phyloP scores from a whole-genome alignment of 768 basidiomycete genomes.

The Hericium coralloides region DNA sequence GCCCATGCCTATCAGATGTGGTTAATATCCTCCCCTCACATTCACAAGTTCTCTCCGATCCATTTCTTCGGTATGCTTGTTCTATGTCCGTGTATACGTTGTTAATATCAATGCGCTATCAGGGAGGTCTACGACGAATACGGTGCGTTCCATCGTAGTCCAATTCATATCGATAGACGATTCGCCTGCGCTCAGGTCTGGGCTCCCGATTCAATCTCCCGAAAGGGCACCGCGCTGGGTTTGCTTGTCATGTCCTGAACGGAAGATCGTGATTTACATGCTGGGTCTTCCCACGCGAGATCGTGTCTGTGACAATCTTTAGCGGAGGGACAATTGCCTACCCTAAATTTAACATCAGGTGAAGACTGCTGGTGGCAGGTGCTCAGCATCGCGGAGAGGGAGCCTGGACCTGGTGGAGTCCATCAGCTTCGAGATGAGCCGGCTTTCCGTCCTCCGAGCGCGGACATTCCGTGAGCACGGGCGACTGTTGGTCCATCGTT shows the following conservation, averaged over 20 bases:
- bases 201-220: neutral
- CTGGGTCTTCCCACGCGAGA: no score
- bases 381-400: no score
- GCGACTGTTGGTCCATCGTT: no score
- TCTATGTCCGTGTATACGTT: conserved; percentile 15
- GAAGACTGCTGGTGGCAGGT: neutral
- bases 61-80: conserved; percentile 10
- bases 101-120: neutral
- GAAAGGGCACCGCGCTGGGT: neutral
- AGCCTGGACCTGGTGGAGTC: no score
- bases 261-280: no score
- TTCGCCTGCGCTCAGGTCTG: neutral
- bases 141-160: conserved; percentile 2
- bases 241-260: neutral
- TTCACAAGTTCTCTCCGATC: conserved; percentile 13
- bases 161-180: neutral
- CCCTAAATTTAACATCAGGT: neutral
- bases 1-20: conserved; percentile 4
- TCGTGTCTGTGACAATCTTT: no score
- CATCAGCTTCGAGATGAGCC: no score
- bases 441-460: no score
- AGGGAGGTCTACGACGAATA: conserved; percentile 15
- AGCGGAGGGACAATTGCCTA: no score
- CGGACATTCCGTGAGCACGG: no score
- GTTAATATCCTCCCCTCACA: neutral